Evolutionary conservation across 306 rosid species (phyloP).

Genomic region (Dalbergia oliveri): DNA sequence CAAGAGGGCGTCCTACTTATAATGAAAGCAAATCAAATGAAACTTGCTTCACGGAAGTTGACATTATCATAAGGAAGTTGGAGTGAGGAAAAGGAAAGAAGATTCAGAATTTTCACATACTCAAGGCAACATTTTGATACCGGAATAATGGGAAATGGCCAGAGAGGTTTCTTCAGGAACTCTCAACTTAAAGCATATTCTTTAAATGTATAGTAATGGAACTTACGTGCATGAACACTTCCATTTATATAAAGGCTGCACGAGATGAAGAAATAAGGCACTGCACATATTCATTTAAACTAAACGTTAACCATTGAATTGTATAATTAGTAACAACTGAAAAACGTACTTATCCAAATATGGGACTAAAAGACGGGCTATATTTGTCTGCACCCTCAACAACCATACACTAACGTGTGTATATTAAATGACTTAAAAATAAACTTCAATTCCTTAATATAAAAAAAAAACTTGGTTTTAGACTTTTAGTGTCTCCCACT

Average conservation of each 20-base stretch:
- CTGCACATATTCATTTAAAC: neutral
- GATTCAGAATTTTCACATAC: slow-evolving; percentile 45
- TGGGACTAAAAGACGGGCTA: slow-evolving; percentile 42
- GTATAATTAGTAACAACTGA: slow-evolving; percentile 40
- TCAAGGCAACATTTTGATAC: slow-evolving; percentile 44
- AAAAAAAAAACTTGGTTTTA: too few relatives aligned
- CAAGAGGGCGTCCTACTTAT: slow-evolving; percentile 28
- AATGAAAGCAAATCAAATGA: slow-evolving; percentile 17
- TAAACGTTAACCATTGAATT: slow-evolving; percentile 48
- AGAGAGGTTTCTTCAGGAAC: slow-evolving; percentile 53
- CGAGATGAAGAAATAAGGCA: slow-evolving; percentile 13
- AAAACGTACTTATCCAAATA: slow-evolving; percentile 43
- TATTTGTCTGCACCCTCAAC: slow-evolving; percentile 51
- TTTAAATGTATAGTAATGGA: slow-evolving; percentile 31
- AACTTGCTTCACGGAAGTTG: slow-evolving; percentile 57
- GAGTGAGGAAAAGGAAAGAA: slow-evolving; percentile 66
- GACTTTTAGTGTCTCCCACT: too few relatives aligned
- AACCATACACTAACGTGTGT: slow-evolving; percentile 49
- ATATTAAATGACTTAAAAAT: slow-evolving; percentile 22
- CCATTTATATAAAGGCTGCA: slow-evolving; percentile 40
- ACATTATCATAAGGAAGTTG: slow-evolving; percentile 47
- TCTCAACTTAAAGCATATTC: slow-evolving; percentile 64
- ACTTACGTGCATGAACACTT: slow-evolving; percentile 57
- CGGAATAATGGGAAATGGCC: slow-evolving; percentile 42
- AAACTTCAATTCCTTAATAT: neutral